Conservation (phyloP, 176 grass and related monocot species). For the Oryza glumipatula region DNA sequence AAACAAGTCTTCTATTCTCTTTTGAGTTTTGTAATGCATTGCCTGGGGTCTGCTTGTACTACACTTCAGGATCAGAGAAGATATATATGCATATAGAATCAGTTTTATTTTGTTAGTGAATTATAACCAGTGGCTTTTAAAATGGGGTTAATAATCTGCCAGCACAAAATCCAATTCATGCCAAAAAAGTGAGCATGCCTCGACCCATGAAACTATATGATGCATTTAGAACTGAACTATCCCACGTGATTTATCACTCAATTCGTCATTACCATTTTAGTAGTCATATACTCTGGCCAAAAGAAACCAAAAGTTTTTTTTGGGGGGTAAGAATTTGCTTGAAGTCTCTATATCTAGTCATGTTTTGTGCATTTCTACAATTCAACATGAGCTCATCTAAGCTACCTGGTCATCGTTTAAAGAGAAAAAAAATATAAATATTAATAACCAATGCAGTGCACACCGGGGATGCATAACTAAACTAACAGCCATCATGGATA, state of each 20-base stretch:
- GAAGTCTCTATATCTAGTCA: constrained; percentile 11
- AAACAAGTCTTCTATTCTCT: background rate
- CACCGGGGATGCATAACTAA: constrained; percentile 24
- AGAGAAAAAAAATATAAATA: constrained; percentile 6
- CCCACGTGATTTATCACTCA: background rate
- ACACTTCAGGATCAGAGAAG: background rate
- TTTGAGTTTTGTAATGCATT: constrained; percentile 19
- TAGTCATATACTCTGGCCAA: background rate
- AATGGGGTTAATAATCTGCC: background rate
- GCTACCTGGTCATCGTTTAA: constrained; percentile 9
- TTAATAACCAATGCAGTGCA: background rate
- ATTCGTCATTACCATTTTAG: background rate
- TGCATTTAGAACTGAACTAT: constrained; percentile 13
- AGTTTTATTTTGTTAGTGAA: constrained; percentile 12
- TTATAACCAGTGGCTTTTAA: background rate
- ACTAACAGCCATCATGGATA: constrained; percentile 34
- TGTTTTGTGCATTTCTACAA: background rate
- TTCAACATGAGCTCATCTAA: constrained; percentile 16
- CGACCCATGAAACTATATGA: background rate
- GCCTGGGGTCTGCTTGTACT: background rate
- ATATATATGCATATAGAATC: background rate
- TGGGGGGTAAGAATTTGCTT: background rate
- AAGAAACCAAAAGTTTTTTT: background rate
- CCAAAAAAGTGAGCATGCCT: background rate
- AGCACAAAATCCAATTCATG: background rate